Conservation (phyloP, 305 asterid genomes). For the Plantago coronopus region DNA sequence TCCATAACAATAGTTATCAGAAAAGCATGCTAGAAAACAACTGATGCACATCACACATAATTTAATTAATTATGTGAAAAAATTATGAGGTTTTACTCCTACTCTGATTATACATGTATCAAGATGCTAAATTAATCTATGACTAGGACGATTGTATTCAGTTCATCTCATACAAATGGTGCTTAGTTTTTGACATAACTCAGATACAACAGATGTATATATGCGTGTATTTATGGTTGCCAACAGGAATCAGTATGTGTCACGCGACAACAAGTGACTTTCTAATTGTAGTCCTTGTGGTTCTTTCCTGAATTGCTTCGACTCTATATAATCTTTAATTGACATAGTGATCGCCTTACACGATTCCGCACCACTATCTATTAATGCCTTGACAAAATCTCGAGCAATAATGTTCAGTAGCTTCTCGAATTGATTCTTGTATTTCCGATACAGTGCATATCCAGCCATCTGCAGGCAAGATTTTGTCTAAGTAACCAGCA, state of each 20-base stretch:
- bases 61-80: too few relatives aligned
- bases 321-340: conserved; percentile 46
- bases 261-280: conserved; percentile 36
- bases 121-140: too few relatives aligned
- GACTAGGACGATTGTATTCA: too few relatives aligned
- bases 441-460: conserved; percentile 46
- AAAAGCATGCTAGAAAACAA: too few relatives aligned
- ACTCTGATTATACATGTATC: too few relatives aligned
- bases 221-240: neutral
- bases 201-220: neutral
- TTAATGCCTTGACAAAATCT: conserved; percentile 46
- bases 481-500: neutral
- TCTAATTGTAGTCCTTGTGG: conserved; percentile 56
- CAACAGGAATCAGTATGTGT: conserved; percentile 12
- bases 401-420: conserved; percentile 36
- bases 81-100: too few relatives aligned
- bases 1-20: too few relatives aligned
- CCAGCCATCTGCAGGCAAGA: conserved; percentile 66
- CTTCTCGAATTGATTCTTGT: conserved; percentile 59
- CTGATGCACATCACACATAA: too few relatives aligned
- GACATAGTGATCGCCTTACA: conserved; percentile 33
- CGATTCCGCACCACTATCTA: conserved; percentile 38
- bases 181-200: too few relatives aligned
- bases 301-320: conserved; percentile 51
- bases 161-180: too few relatives aligned